phyloP scores from a whole-genome alignment of 306 rosid genomes.

The Acacia confusa region DNA sequence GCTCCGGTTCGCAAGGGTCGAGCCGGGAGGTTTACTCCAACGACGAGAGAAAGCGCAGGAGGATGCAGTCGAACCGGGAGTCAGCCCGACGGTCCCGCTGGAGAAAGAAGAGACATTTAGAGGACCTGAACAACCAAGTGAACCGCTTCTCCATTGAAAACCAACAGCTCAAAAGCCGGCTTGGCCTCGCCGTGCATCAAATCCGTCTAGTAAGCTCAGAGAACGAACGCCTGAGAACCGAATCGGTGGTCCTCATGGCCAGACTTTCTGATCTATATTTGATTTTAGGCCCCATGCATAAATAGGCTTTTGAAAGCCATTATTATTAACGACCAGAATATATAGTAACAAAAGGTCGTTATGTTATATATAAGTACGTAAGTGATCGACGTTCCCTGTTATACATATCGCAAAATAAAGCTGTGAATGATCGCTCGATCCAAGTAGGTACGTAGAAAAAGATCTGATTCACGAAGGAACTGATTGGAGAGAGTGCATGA shows the following conservation, averaged over 20 bases:
- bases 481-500: not conserved
- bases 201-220: slow-evolving; percentile 40
- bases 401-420: not conserved
- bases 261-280: slow-evolving; percentile 49
- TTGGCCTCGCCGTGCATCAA: slow-evolving; percentile 37
- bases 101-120: slow-evolving; percentile 66
- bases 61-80: slow-evolving; percentile 65
- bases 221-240: slow-evolving; percentile 55
- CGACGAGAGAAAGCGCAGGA: slow-evolving; percentile 48
- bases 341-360: not conserved
- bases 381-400: not conserved
- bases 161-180: slow-evolving; percentile 52
- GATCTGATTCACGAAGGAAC: not conserved
- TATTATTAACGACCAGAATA: slow-evolving; percentile 16
- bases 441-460: not conserved
- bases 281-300: slow-evolving; percentile 44
- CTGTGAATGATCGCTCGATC: not conserved
- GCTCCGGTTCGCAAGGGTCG: slow-evolving; percentile 59
- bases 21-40: slow-evolving; percentile 43
- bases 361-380: slow-evolving; percentile 6
- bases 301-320: slow-evolving; percentile 29
- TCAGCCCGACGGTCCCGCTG: slow-evolving; percentile 71
- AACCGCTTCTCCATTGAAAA: slow-evolving; percentile 46
- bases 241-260: slow-evolving; percentile 42
- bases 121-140: slow-evolving; percentile 47